Base-by-base conservation (phyloP, 768 basidiomycete genomes). In the Xerocomellus intermedius region DNA sequence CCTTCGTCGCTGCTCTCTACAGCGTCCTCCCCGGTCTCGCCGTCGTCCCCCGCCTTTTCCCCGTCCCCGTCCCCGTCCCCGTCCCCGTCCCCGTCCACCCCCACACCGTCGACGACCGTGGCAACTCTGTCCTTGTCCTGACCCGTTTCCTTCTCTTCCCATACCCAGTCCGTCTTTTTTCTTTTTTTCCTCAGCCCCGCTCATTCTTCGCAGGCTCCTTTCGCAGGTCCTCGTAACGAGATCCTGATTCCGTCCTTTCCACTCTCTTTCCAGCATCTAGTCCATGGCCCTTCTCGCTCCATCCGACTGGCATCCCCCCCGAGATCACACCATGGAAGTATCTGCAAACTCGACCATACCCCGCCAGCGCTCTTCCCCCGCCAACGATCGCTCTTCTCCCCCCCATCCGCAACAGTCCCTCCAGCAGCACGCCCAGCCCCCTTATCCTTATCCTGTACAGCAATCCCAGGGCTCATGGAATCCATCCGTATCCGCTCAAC, bases 201-300 rank as follows among this genome's bases (percentile, higher is more conserved):
- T 49, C 47, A 35, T 38, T 17, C 47, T n/a, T 16, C 13, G 16
- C 24, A 50, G 48, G 22, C n/a, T 16, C 13, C 22, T n/a, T 30
- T 21, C 24, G 8, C 37, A 32, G 19, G 8, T 44, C 32, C 50
- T 52, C 58, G 19, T 58, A 53, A 58, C 56, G 58, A 58, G 58
- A 49, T 47, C 36, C 19, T 42, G 42, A 47, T 42, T 24, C 37
- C 41, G 24, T 52, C 48, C n/a, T 16, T 19, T 33, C 22, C 7
- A 19, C 19, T 17, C 21, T 3, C 28, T 52, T 35, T 7, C 38
- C 21, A 21, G 35, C 13, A 14, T 35, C 52, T 50, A 32, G 56
- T 82, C 77, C 79, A 89, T 90, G 88, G 88, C 88, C 74, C 81
- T 88, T 77, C 83, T 89, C 75, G 86, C 82, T 60, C 79, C 84